Percentiles rank a stretch among this genome's conserved stretches.
phyloP scores from a whole-genome alignment of 2,329 filamentous ascomycete species.

The Colletotrichum lindemuthianum region DNA sequence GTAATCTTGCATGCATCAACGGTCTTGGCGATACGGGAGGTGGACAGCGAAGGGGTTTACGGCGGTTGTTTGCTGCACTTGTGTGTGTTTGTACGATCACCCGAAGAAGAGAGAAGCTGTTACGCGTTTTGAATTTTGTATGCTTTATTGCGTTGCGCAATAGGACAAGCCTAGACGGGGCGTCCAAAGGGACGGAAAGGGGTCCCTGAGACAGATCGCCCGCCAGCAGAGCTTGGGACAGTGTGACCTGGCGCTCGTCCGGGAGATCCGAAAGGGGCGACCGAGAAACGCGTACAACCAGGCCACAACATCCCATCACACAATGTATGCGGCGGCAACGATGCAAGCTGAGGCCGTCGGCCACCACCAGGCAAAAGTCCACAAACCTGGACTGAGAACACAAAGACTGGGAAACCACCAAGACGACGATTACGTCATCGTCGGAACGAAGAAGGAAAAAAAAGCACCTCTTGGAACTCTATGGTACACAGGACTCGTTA shows the following conservation, averaged over 20 bases:
- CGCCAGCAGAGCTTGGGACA: slow-evolving; percentile 21
- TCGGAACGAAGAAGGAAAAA: slow-evolving; percentile 11
- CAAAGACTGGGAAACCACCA: neutral
- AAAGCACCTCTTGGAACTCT: slow-evolving; percentile 13
- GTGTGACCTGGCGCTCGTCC: slow-evolving; percentile 25
- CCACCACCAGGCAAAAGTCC: slow-evolving; percentile 8
- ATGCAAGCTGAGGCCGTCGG: slow-evolving; percentile 2
- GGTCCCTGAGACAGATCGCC: slow-evolving; percentile 14
- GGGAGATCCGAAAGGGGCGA: slow-evolving; percentile 35
- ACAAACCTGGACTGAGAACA: neutral
- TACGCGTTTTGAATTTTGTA: slow-evolving; percentile 20
- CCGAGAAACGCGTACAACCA: slow-evolving; percentile 13
- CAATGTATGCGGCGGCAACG: slow-evolving; percentile 3
- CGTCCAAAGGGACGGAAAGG: slow-evolving; percentile 8
- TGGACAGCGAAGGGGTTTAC: slow-evolving; percentile 40
- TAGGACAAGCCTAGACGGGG: neutral
- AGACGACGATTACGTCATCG: too few species aligned
- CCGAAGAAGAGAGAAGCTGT: slow-evolving; percentile 32
- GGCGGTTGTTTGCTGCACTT: slow-evolving; percentile 21
- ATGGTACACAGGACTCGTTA: slow-evolving; percentile 21
- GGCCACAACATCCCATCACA: slow-evolving; percentile 2
- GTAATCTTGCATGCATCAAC: slow-evolving; percentile 53
- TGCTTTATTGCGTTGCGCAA: slow-evolving; percentile 4
- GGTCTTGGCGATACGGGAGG: slow-evolving; percentile 47
- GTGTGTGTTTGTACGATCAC: slow-evolving; percentile 37